phyloP scores from a whole-genome alignment of 768 basidiomycete species.

The Rhodotorula paludigena region DNA sequence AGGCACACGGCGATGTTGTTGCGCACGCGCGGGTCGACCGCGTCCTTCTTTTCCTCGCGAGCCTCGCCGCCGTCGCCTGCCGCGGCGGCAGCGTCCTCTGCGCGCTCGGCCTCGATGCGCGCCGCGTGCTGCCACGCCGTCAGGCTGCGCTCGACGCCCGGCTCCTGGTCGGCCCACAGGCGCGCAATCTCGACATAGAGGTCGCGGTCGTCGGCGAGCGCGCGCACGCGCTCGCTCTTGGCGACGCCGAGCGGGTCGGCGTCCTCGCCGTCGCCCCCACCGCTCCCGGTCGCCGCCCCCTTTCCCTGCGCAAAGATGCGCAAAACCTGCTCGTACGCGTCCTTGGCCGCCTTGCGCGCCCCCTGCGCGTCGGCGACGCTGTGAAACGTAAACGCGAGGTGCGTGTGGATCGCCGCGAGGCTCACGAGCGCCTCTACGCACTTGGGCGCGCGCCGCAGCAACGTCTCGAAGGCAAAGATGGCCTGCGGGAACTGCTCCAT shows the following conservation, averaged over 20 bases:
- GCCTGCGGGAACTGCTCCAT: conserved; percentile 78
- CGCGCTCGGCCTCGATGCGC: conserved; percentile 10
- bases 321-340: conserved; percentile 69
- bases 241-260: not conserved
- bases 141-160: conserved; percentile 62
- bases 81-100: conserved; percentile 29
- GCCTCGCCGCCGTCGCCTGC: conserved; percentile 3
- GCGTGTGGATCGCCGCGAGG: conserved; percentile 83
- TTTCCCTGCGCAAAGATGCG: conserved; percentile 57
- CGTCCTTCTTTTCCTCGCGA: conserved; percentile 6
- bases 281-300: not conserved
- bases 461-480: conserved; percentile 73
- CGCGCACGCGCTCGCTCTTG: conserved; percentile 34
- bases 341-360: conserved; percentile 69
- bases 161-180: conserved; percentile 72
- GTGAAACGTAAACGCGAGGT: conserved; percentile 61
- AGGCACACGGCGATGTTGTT: conserved; percentile 44
- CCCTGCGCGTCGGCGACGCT: conserved; percentile 64
- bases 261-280: not conserved
- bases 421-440: conserved; percentile 80
- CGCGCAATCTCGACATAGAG: conserved; percentile 86
- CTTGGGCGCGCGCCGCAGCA: conserved; percentile 56
- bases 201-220: conserved; percentile 59
- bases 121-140: conserved; percentile 67
- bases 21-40: conserved; percentile 36